Percentiles rank a stretch among this genome's conserved stretches.
Conservation (phyloP, 2,329 filamentous ascomycete genomes). For the Hypoxylon sp. region DNA sequence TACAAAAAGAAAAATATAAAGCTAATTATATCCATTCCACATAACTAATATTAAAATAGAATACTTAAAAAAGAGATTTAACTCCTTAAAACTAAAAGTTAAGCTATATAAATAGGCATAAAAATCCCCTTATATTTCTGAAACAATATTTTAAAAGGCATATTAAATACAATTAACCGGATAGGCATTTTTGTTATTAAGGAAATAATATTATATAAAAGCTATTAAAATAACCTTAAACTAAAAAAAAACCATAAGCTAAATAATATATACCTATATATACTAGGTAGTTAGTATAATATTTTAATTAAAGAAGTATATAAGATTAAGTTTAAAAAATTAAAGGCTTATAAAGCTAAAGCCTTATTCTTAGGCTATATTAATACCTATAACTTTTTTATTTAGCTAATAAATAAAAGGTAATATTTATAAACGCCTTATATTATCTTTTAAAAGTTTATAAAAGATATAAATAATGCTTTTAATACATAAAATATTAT, state of each 20-base stretch:
- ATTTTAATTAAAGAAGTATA: too few relatives aligned
- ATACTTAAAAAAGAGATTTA: not conserved
- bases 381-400: not conserved
- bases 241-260: not conserved
- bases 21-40: not conserved
- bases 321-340: not conserved
- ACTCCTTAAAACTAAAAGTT: not conserved
- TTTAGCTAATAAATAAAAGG: not conserved
- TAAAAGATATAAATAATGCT: not conserved
- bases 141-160: not conserved
- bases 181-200: not conserved
- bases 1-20: not conserved
- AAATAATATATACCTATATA: not conserved
- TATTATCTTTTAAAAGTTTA: constrained; percentile 4
- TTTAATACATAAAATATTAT: not conserved
- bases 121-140: not conserved
- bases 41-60: not conserved
- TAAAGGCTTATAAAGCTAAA: too few relatives aligned
- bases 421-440: not conserved
- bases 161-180: not conserved
- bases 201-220: not conserved
- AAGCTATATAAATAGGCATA: not conserved
- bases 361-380: not conserved
- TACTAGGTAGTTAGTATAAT: not conserved
- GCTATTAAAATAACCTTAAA: not conserved